phyloP scores from a whole-genome alignment of 2,329 filamentous ascomycete species.

The Dothidotthia symphoricarpi region DNA sequence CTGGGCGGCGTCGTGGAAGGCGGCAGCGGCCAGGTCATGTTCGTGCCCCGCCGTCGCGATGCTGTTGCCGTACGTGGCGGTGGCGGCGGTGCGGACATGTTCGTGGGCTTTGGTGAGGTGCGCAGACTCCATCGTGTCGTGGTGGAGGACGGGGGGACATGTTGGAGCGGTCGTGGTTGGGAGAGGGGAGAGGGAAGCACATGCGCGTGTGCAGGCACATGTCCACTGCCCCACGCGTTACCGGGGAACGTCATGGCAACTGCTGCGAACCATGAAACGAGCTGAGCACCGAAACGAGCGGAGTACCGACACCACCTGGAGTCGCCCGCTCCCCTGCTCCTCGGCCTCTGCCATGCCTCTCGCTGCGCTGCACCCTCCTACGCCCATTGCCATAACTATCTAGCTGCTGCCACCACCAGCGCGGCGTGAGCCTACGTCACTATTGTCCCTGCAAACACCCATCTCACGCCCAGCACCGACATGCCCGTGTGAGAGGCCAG shows the following conservation, averaged over 20 bases:
- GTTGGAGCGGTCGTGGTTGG: constrained; percentile 6
- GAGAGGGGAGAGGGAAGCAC: neutral
- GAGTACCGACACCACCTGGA: no score
- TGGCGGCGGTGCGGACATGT: constrained; percentile 79
- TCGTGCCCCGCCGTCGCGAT: constrained; percentile 82
- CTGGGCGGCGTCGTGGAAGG: constrained; percentile 81
- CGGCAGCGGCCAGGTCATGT: constrained; percentile 81
- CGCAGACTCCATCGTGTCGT: constrained; percentile 63
- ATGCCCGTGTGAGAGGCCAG: no score
- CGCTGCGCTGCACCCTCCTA: neutral
- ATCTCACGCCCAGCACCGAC: neutral
- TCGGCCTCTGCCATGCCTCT: no score
- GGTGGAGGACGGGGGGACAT: constrained; percentile 4
- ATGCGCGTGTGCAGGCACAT: neutral
- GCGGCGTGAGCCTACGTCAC: neutral
- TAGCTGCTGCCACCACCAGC: no score
- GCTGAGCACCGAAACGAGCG: no score
- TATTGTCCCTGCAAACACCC: neutral
- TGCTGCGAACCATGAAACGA: no score
- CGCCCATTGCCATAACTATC: neutral
- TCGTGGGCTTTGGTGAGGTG: constrained; percentile 77
- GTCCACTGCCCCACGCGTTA: no score
- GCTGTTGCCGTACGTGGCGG: constrained; percentile 66
- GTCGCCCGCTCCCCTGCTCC: no score
- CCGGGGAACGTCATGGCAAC: no score